phyloP scores from a whole-genome alignment of 139 green algal genomes.

The Edaphochlamys debaryana region DNA sequence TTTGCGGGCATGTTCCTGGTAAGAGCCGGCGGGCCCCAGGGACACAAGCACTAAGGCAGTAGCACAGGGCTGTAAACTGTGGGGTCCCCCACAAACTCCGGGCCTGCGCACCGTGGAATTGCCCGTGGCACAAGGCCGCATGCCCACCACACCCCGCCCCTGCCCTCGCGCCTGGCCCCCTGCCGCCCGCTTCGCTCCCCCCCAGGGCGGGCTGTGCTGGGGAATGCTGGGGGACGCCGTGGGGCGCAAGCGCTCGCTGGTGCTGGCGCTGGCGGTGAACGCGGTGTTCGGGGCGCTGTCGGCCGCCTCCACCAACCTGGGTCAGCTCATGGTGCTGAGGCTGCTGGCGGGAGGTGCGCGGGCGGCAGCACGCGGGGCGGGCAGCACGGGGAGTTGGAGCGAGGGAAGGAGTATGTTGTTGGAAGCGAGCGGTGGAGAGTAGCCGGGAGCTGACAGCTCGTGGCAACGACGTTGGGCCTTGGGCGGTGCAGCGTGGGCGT shows the following conservation, averaged over 20 bases:
- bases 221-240: slow-evolving; percentile 52
- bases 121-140: no score
- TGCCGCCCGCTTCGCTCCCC: no score
- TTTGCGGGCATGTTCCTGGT: slow-evolving; percentile 56
- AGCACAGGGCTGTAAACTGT: not conserved
- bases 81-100: not conserved
- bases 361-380: no score
- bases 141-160: not conserved
- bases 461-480: no score
- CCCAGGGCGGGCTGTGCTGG: slow-evolving; percentile 51
- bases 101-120: no score
- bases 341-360: slow-evolving; percentile 46
- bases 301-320: slow-evolving; percentile 29
- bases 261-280: slow-evolving; percentile 43
- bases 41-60: no score
- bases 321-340: slow-evolving; percentile 31
- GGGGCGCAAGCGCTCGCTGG: slow-evolving; percentile 47
- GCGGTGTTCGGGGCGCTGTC: slow-evolving; percentile 52
- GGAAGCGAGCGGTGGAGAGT: no score
- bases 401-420: no score
- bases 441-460: no score
- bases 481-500: no score
- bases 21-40: not conserved
- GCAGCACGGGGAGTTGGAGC: no score
- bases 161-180: no score